Evolutionary conservation across 768 basidiomycete species (phyloP), one percentile per base, ranked within the genome.

Genomic region (Porpolomopsis calyptriformis): DNA sequence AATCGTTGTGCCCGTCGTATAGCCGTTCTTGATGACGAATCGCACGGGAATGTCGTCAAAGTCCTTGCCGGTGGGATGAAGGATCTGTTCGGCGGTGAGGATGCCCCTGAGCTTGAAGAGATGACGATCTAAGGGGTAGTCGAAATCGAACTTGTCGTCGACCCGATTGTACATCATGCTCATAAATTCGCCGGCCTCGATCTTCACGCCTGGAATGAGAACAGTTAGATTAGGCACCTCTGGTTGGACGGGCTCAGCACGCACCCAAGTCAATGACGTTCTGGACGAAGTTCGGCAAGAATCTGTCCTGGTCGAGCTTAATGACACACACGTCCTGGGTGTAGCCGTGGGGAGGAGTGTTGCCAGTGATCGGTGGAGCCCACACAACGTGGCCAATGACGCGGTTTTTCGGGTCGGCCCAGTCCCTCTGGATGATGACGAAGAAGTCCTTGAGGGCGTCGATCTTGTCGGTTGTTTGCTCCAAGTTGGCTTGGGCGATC

Each of bases 311-410:
- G 49, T 70, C 47, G 6, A 70, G 54, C 59, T 65, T 55, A 51
- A 69, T 54, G 34, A 70, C 64, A 47, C 67, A 66, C 4, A 69
- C 43, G 51, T 70, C 69, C 27, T 52, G 24, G 0, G 63, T 69
- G 50, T 66, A 69, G 24, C 50, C 23, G 50, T 66, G 47, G 49
- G 65, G 62, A 45, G 55, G 2, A 25, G 23, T 57, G 42, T 27
- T 33, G 54, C 39, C 56, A 54, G 33, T 50, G 56, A 70, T 61
- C 40, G 62, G 56, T 27, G 67, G 69, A 10, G 69, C 54, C 65
- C 65, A 67, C 49, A 57, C 53, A 48, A 69, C 61, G 47, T 60
- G 52, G 20, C 70, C 69, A 49, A 68, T 64, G 31, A 68, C 58
- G 2, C 65, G 64, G 46, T 65, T 44, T 34, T 58, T 56, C 10